These are phyloP conservation scores for Calocybe gangraenosa DNA, from an alignment of 768 basidiomycete genomes.

Conservation along the genomic window DNA sequence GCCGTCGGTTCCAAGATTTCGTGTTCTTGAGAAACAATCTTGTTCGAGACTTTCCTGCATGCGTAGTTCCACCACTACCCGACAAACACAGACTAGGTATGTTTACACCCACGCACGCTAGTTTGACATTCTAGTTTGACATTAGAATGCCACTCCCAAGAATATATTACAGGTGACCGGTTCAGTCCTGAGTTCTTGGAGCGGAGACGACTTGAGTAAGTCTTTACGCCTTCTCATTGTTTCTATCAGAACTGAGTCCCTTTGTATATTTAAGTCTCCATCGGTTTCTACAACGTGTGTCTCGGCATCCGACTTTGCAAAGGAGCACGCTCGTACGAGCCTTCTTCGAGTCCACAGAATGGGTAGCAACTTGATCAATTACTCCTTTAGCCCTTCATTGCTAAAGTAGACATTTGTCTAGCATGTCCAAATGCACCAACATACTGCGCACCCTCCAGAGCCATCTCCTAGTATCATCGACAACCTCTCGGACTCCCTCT, in stretches of 20 bases:
- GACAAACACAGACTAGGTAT: conserved; percentile 94
- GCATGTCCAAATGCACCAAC: conserved; percentile 98
- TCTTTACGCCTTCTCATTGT: conserved; percentile 8
- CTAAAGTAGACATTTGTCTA: conserved; percentile 26
- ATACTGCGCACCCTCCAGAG: conserved; percentile 89
- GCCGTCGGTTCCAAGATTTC: conserved; percentile 96
- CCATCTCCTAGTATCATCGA: conserved; percentile 80
- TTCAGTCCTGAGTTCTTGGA: conserved; percentile 99
- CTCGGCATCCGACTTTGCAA: conserved; percentile 93
- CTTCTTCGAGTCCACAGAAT: conserved; percentile 97
- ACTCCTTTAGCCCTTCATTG: conserved; percentile 2
- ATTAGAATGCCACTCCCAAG: conserved; percentile 34
- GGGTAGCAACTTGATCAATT: conserved; percentile 52
- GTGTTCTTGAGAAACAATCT: conserved; percentile 89
- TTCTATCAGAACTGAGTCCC: conserved; percentile 3
- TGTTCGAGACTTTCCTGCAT: conserved; percentile 90
- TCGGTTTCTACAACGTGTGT: conserved; percentile 85
- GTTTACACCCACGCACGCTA: conserved; percentile 24
- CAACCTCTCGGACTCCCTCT: conserved; percentile 90
- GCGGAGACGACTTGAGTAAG: conserved; percentile 82
- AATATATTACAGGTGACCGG: conserved; percentile 96
- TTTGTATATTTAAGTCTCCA: conserved; percentile 57
- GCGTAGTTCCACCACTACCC: conserved; percentile 95
- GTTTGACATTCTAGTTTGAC: not conserved
- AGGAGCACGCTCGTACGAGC: conserved; percentile 87